Conservation (phyloP, 768 basidiomycete species). For the Rhizopogon vesiculosus region DNA sequence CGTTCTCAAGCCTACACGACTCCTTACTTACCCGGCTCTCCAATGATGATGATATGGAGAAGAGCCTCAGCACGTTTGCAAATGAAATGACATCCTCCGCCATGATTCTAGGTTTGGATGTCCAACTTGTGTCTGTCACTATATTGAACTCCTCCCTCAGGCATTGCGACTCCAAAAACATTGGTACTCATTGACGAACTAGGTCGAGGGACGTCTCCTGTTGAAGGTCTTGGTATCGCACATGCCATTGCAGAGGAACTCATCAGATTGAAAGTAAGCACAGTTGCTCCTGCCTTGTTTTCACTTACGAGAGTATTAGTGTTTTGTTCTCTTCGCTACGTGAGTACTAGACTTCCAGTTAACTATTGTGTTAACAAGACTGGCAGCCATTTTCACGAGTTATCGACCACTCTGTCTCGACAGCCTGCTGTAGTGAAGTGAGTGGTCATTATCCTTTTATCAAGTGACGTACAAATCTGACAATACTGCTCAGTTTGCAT, state of each 20-base stretch:
- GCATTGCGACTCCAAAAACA: slow-evolving; percentile 63
- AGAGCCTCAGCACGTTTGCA: slow-evolving; percentile 89
- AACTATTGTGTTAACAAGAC: slow-evolving; percentile 2
- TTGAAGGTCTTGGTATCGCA: slow-evolving; percentile 77
- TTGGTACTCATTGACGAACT: slow-evolving; percentile 92
- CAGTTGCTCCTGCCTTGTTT: neutral
- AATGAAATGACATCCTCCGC: slow-evolving; percentile 91
- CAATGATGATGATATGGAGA: slow-evolving; percentile 92
- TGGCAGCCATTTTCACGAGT: slow-evolving; percentile 72
- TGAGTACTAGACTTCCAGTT: slow-evolving; percentile 26
- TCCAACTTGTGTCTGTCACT: neutral
- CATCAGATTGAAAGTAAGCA: slow-evolving; percentile 62
- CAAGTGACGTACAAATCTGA: neutral
- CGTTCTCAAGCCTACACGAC: slow-evolving; percentile 62
- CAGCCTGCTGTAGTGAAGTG: slow-evolving; percentile 82
- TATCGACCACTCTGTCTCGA: slow-evolving; percentile 68
- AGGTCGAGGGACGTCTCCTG: slow-evolving; percentile 85
- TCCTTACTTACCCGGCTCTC: slow-evolving; percentile 82
- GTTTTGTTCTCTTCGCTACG: slow-evolving; percentile 91
- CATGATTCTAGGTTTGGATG: slow-evolving; percentile 72
- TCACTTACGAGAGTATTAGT: slow-evolving; percentile 33
- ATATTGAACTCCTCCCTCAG: slow-evolving; percentile 27
- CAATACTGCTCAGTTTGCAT: slow-evolving; percentile 54
- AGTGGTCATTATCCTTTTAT: slow-evolving; percentile 15
- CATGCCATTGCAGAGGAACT: slow-evolving; percentile 80